Percentiles rank a stretch among this genome's conserved stretches.
These are phyloP conservation scores for Diplodia corticola DNA, from an alignment of 2,329 filamentous ascomycete genomes.

Conservation along the genomic window DNA sequence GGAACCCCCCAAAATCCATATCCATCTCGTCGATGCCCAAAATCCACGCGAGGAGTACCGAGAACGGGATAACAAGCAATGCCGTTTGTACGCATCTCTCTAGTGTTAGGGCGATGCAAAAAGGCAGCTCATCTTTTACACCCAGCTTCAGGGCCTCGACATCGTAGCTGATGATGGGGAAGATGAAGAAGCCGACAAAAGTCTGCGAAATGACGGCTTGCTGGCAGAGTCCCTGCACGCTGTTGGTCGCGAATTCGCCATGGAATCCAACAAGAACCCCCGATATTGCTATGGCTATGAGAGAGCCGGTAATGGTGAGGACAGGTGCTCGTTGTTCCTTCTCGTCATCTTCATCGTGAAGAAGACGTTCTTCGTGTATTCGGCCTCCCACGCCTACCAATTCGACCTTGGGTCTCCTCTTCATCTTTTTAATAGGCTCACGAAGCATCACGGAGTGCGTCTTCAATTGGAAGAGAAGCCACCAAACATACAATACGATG, in stretches of 20 bases:
- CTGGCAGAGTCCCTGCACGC: conserved; percentile 45
- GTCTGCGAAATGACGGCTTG: conserved; percentile 51
- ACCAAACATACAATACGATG: conserved; percentile 77
- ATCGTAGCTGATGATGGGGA: conserved; percentile 55
- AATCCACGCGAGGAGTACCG: conserved; percentile 62
- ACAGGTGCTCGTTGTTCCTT: conserved; percentile 75
- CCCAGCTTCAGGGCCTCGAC: conserved; percentile 54
- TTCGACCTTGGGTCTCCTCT: conserved; percentile 42
- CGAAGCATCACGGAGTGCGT: conserved; percentile 57
- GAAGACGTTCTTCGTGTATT: conserved; percentile 49
- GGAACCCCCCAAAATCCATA: background rate
- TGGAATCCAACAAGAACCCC: conserved; percentile 81
- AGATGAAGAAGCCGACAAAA: conserved; percentile 63
- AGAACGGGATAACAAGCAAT: conserved; percentile 61
- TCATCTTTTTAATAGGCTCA: no score
- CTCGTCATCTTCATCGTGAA: conserved; percentile 51
- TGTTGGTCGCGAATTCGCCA: conserved; percentile 64
- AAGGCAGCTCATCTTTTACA: conserved; percentile 67
- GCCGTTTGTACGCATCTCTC: conserved; percentile 67
- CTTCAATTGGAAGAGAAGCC: conserved; percentile 87
- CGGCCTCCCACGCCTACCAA: conserved; percentile 53
- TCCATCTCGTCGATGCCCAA: background rate
- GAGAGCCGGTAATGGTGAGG: conserved; percentile 69
- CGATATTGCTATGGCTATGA: conserved; percentile 67
- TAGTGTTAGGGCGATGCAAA: conserved; percentile 64